Evolutionary conservation across 2,329 filamentous ascomycete species (phyloP), one percentile per base, ranked within the genome.

Genomic region (Xylaria hypoxylon): DNA sequence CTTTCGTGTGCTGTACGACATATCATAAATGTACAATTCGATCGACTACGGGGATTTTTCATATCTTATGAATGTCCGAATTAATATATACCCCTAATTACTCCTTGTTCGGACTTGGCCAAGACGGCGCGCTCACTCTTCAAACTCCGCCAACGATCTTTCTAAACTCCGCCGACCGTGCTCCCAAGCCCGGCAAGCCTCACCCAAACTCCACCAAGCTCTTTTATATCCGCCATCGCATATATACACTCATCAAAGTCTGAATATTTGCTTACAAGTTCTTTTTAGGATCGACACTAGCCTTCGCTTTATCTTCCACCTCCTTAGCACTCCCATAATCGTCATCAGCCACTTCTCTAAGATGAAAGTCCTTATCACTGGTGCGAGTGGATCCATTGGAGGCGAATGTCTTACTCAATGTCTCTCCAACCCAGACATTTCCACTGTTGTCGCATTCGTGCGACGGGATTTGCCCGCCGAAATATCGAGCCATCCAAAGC

Each of bases 301-400:
- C 6, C 5, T 45, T 15, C 15, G 13, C 33, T 11, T 55, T 7
- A 40, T 38, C 31, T 24, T 33, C 11, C 28, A 6, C 40, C 28
- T 17, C 0, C 28, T 42, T 17, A 28, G n/a, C 3, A 6, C 6
- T 50, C 33, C 13, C 19, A 10, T 19, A 13, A 33, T 2, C 50
- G 44, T 40, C 19, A 15, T 17, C 31, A 22, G 8, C 13, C 11
- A 17, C 19, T 26, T 19, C 13, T 8, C 33, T n/a, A 52, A 45
- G 7, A 80, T 80, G 78, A 80, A 80, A 57, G 64, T 80, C 57
- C 77, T 80, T 44, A 71, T 80, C 17, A 71, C 72, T 15, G 78
- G 78, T 33, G 79, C 77, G 0, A 77, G 71, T 13, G 78, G 78
- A 1, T 73, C 68, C 5, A 79, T 80, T 48, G 79, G 78, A 53